phyloP scores from a whole-genome alignment of 2,329 filamentous ascomycete species.

The Penicillium nordicum region DNA sequence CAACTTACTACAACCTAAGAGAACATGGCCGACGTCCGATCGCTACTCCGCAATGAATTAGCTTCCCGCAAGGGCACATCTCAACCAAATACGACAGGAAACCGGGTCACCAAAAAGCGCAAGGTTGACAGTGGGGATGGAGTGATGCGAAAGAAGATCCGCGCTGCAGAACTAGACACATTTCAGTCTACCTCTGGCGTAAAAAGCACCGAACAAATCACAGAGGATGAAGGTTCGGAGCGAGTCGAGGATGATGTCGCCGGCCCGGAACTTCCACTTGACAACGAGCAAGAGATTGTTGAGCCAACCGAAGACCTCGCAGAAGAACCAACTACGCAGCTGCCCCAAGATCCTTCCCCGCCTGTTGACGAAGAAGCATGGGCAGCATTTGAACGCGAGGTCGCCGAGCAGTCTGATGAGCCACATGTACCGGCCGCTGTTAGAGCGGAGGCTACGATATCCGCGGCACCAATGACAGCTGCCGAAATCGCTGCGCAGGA shows the following conservation, averaged over 20 bases:
- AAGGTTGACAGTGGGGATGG: conserved; percentile 48
- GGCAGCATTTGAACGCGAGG: conserved; percentile 82
- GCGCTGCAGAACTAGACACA: conserved; percentile 32
- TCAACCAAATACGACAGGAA: conserved; percentile 41
- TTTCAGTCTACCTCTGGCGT: conserved; percentile 34
- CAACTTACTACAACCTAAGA: background rate
- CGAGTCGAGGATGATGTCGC: conserved; percentile 25
- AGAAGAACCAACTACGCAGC: conserved; percentile 6
- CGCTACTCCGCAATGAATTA: conserved; percentile 74
- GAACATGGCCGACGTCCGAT: conserved; percentile 73
- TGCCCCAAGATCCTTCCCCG: conserved; percentile 15
- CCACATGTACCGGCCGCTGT: conserved; percentile 32
- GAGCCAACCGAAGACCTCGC: conserved; percentile 7
- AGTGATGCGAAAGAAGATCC: conserved; percentile 44
- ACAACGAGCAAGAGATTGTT: conserved; percentile 11
- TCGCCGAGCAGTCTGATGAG: conserved; percentile 51
- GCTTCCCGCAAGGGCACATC: conserved; percentile 68
- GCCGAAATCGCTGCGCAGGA: conserved; percentile 59
- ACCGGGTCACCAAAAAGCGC: conserved; percentile 51
- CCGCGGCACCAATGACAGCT: conserved; percentile 64
- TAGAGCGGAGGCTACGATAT: conserved; percentile 57
- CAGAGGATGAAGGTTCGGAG: conserved; percentile 29
- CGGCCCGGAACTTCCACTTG: conserved; percentile 21
- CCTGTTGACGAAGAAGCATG: conserved; percentile 72
- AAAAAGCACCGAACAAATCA: conserved; percentile 23